These are phyloP conservation scores for Boletus speciosus DNA, from an alignment of 768 basidiomycete genomes.

Conservation along the genomic window DNA sequence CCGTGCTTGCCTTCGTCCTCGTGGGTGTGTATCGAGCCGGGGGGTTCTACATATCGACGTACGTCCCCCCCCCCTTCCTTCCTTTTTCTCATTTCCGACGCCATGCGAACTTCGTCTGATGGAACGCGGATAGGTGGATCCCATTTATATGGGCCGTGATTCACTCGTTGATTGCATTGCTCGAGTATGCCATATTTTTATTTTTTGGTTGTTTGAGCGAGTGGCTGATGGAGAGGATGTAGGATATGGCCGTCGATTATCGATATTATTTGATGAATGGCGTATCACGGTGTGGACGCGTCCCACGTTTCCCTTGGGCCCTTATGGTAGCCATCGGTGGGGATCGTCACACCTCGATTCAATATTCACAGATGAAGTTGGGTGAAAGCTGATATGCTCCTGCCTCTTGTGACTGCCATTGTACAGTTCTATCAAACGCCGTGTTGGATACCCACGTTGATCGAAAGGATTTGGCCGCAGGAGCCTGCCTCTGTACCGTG, in stretches of 20 bases:
- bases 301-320: background rate
- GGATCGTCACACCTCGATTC: background rate
- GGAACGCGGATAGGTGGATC: conserved; percentile 29
- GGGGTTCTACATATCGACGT: conserved; percentile 42
- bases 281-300: background rate
- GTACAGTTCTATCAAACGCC: background rate
- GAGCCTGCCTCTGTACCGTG: background rate
- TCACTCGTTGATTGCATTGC: conserved; percentile 38
- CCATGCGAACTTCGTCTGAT: background rate
- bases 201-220: background rate
- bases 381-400: background rate
- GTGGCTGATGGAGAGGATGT: background rate
- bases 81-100: background rate
- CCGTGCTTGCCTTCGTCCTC: conserved; percentile 38
- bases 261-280: conserved; percentile 33
- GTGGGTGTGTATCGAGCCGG: conserved; percentile 38
- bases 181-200: conserved; percentile 29
- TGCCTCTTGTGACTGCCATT: background rate
- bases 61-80: conserved; percentile 1
- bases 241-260: conserved; percentile 45
- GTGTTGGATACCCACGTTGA: background rate
- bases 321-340: background rate
- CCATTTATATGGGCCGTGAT: conserved; percentile 42
- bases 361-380: background rate
- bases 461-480: background rate